Conservation (phyloP, 345 rosid genomes). For the Aethionema arabicum region DNA sequence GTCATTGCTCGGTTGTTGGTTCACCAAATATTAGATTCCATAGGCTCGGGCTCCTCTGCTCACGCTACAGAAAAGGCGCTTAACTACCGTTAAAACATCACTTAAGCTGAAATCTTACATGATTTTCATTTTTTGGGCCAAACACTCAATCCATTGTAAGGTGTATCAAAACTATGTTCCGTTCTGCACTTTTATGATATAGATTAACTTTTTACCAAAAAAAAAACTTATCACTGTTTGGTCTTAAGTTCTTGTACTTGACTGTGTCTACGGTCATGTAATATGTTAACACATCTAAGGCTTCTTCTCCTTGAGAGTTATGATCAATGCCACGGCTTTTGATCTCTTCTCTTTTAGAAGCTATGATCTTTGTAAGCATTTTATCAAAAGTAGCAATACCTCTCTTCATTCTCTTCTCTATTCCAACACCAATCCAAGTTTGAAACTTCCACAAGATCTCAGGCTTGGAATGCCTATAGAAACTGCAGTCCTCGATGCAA, state of each 20-base stretch:
- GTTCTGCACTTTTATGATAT: no score
- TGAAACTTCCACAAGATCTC: conserved; percentile 39
- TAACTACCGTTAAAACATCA: no score
- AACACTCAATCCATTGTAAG: no score
- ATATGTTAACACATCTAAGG: conserved; percentile 39
- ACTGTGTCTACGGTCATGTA: conserved; percentile 27
- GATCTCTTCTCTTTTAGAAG: conserved; percentile 31
- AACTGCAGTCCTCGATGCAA: conserved; percentile 27
- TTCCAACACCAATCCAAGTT: conserved; percentile 32
- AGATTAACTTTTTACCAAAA: no score
- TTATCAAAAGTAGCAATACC: conserved; percentile 16
- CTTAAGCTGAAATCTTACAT: no score
- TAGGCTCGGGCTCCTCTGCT: no score
- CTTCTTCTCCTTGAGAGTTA: conserved; percentile 14
- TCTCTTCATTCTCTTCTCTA: conserved; percentile 38
- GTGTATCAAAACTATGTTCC: no score
- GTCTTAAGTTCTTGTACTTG: neutral
- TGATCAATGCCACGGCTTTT: neutral
- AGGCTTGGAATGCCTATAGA: conserved; percentile 28
- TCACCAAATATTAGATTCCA: no score
- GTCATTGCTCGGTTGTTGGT: no score
- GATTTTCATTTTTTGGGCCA: no score
- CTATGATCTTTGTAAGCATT: conserved; percentile 17
- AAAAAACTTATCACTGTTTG: conserved; percentile 35
- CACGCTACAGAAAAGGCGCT: no score